Percentiles rank a stretch among this genome's conserved stretches.
phyloP scores from a whole-genome alignment of 2,329 filamentous ascomycete species.

The Neurospora sp. region DNA sequence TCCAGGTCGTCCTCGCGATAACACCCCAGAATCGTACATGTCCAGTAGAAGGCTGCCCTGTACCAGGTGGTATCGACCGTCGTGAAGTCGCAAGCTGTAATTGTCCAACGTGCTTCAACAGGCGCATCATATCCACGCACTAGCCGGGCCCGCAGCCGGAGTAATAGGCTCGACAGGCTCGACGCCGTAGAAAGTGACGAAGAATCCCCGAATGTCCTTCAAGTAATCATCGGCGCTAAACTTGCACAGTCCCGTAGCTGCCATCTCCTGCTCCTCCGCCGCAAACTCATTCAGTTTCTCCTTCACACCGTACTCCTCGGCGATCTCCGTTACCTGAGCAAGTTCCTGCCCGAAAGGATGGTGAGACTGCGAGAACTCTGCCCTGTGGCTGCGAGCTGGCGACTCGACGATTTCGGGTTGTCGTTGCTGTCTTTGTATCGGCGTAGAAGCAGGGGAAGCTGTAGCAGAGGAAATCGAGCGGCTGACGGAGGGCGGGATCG shows the following conservation, averaged over 20 bases:
- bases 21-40: background rate
- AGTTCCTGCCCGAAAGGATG: slow-evolving; percentile 86
- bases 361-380: slow-evolving; percentile 35
- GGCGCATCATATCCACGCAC: slow-evolving; percentile 39
- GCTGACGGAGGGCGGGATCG: slow-evolving; percentile 18
- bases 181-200: slow-evolving; percentile 49
- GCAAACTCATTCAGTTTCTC: slow-evolving; percentile 53
- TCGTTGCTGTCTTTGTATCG: slow-evolving; percentile 5
- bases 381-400: slow-evolving; percentile 25
- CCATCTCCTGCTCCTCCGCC: slow-evolving; percentile 64
- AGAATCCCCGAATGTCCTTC: slow-evolving; percentile 63
- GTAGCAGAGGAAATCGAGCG: slow-evolving; percentile 15
- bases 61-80: background rate
- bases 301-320: slow-evolving; percentile 70
- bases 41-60: background rate
- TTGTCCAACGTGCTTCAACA: background rate
- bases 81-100: background rate
- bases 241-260: slow-evolving; percentile 58
- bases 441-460: slow-evolving; percentile 19
- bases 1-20: background rate
- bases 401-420: slow-evolving; percentile 3
- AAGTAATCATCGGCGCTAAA: slow-evolving; percentile 79
- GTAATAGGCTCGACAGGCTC: slow-evolving; percentile 4
- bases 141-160: slow-evolving; percentile 17
- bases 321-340: slow-evolving; percentile 84